These are phyloP conservation scores for Saccharomyces hybrid DNA, from an alignment of 1,139 yeast species.

Conservation along the genomic window DNA sequence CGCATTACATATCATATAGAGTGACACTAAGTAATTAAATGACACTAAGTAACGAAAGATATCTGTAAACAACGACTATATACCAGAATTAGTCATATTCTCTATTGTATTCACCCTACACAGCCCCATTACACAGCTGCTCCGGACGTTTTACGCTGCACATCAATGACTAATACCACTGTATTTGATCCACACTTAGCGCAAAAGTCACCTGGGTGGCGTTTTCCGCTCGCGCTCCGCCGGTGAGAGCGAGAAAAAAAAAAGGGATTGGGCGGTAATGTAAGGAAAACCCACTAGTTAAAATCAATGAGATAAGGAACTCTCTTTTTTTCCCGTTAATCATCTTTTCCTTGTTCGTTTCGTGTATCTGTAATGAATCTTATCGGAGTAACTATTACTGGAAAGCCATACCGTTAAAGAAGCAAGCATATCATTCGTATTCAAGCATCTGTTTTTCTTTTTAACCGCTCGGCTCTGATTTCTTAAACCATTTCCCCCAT, in stretches of 20 bases:
- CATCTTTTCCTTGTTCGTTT: not conserved
- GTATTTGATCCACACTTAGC: not conserved
- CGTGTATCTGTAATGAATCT: not conserved
- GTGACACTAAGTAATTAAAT: not conserved
- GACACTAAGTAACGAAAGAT: not conserved
- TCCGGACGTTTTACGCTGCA: too few species aligned
- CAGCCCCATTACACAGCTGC: not conserved
- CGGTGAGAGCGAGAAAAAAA: conserved; percentile 1
- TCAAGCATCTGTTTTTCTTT: not conserved
- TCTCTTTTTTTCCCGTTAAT: not conserved
- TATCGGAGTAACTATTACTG: not conserved
- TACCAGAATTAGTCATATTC: not conserved
- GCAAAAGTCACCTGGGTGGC: not conserved
- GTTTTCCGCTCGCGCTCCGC: not conserved
- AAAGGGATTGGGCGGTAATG: conserved; percentile 1
- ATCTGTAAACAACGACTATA: not conserved
- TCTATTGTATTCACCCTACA: not conserved
- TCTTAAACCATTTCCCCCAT: not conserved
- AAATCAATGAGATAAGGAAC: not conserved
- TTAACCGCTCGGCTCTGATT: not conserved
- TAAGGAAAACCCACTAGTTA: not conserved
- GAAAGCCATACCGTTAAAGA: not conserved
- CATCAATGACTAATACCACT: not conserved
- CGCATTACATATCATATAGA: not conserved
- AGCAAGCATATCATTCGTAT: not conserved